Evolutionary conservation across 371 early-diverging fungal genomes (phyloP).

Genomic region (Circinella umbellata): DNA sequence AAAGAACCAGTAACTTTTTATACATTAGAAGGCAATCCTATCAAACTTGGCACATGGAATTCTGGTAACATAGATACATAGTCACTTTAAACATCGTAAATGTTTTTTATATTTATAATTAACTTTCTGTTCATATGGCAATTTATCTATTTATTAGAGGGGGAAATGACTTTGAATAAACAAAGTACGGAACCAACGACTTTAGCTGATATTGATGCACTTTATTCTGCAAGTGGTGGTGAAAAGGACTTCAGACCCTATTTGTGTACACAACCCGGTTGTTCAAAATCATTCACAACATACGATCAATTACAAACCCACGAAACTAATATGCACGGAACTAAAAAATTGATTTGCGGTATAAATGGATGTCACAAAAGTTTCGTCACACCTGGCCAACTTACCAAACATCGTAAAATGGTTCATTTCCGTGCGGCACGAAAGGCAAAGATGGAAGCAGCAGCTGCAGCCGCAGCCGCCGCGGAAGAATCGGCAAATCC

Average conservation of each 20-base stretch:
- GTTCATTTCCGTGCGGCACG: conserved; percentile 56
- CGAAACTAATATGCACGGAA: conserved; percentile 58
- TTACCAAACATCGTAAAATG: conserved; percentile 59
- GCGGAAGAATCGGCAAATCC: conserved; percentile 19
- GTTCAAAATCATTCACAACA: conserved; percentile 51
- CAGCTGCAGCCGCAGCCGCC: conserved; percentile 42
- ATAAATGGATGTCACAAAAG: conserved; percentile 56
- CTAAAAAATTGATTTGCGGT: conserved; percentile 51
- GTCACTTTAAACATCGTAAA: too few species aligned
- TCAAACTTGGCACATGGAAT: conserved; percentile 35
- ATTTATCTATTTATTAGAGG: conserved; percentile 24
- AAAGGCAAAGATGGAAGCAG: conserved; percentile 46
- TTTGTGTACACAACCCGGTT: conserved; percentile 52
- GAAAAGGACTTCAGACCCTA: conserved; percentile 55
- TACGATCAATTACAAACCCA: conserved; percentile 53
- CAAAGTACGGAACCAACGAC: conserved; percentile 45
- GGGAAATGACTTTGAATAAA: conserved; percentile 43
- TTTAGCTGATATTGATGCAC: conserved; percentile 48
- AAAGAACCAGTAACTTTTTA: conserved; percentile 34
- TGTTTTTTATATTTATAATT: background rate
- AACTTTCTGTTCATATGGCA: too few species aligned
- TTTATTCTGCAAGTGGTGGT: conserved; percentile 47
- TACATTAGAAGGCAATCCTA: conserved; percentile 37
- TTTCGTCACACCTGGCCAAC: conserved; percentile 53
- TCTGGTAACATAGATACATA: conserved; percentile 26